phyloP scores from a whole-genome alignment of 1,284 basidiomycete genomes.

The Austroboletus novae-zelandiae region DNA sequence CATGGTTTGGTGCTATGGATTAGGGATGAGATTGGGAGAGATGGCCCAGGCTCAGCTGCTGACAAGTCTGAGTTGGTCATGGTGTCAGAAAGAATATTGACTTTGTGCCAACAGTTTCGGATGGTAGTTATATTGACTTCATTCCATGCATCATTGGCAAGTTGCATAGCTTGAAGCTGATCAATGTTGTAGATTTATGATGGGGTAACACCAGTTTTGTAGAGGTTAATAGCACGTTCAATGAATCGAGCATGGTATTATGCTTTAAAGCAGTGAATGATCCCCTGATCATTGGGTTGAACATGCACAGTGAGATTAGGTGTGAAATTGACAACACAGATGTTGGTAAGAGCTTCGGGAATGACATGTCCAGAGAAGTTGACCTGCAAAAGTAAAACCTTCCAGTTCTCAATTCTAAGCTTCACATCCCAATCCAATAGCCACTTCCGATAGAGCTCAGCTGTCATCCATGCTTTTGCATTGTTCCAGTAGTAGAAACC shows the following conservation, averaged over 20 bases:
- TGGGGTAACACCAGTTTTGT: constrained; percentile 27
- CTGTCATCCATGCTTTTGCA: constrained; percentile 29
- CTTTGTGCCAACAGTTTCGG: constrained; percentile 9
- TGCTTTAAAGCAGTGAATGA: constrained; percentile 3
- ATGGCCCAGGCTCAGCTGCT: too few species aligned
- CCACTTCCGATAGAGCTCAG: constrained; percentile 16
- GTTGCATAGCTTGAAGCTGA: constrained; percentile 32
- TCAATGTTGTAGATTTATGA: constrained; percentile 34
- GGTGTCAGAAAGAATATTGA: constrained; percentile 1
- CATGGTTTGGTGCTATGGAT: background rate
- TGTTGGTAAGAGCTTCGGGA: background rate
- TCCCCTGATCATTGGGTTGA: constrained; percentile 1
- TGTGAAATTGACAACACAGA: background rate
- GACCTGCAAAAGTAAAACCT: constrained; percentile 6
- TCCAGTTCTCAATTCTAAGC: background rate
- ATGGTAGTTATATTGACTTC: constrained; percentile 4
- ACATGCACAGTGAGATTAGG: constrained; percentile 1
- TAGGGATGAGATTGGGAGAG: background rate
- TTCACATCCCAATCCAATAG: constrained; percentile 1
- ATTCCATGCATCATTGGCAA: constrained; percentile 18
- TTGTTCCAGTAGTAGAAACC: constrained; percentile 28
- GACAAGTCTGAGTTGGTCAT: background rate
- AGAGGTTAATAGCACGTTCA: background rate
- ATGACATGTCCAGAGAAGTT: constrained; percentile 2
- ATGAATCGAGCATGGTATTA: background rate